Percentiles rank a stretch among this genome's conserved stretches.
phyloP scores from a whole-genome alignment of 345 rosid species.

The Aethionema arabicum region DNA sequence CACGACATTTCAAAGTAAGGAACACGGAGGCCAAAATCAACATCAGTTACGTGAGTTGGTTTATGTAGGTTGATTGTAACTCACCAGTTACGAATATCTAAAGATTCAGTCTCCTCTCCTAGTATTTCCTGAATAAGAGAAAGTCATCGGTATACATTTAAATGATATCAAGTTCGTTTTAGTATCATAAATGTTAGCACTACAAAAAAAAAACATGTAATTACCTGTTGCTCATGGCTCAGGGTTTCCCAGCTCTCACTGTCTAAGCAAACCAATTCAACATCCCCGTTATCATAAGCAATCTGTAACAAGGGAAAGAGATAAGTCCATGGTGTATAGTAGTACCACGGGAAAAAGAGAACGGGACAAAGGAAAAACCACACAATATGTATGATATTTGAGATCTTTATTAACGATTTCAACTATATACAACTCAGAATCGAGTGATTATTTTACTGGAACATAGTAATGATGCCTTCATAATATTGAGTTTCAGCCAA shows the following conservation, averaged over 20 bases:
- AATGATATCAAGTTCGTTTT: slow-evolving; percentile 17
- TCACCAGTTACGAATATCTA: slow-evolving; percentile 44
- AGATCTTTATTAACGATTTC: slow-evolving; percentile 9
- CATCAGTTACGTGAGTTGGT: slow-evolving; percentile 7
- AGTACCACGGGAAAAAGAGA: not conserved
- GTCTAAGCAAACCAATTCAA: slow-evolving; percentile 50
- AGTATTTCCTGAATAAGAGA: slow-evolving; percentile 29
- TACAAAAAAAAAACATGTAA: slow-evolving; percentile 9
- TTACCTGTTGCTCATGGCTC: slow-evolving; percentile 45
- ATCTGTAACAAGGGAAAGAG: slow-evolving; percentile 40
- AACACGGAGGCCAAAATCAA: not conserved
- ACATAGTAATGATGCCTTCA: slow-evolving; percentile 12
- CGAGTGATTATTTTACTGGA: not conserved
- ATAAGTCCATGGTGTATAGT: not conserved
- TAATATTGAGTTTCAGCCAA: slow-evolving; percentile 3
- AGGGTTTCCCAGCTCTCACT: slow-evolving; percentile 52
- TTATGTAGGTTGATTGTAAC: slow-evolving; percentile 30
- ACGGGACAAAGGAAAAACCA: slow-evolving; percentile 7
- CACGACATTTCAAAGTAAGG: not conserved
- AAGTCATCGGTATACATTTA: slow-evolving; percentile 13
- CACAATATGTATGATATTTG: slow-evolving; percentile 1
- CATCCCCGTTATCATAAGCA: slow-evolving; percentile 49
- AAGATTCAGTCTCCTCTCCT: slow-evolving; percentile 39
- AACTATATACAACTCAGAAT: slow-evolving; percentile 4
- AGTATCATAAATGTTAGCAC: slow-evolving; percentile 14